Evolutionary conservation across 192 early-diverging fungal genomes (phyloP), one percentile per base, ranked within the genome.

Genomic region (Coemansia sp.): DNA sequence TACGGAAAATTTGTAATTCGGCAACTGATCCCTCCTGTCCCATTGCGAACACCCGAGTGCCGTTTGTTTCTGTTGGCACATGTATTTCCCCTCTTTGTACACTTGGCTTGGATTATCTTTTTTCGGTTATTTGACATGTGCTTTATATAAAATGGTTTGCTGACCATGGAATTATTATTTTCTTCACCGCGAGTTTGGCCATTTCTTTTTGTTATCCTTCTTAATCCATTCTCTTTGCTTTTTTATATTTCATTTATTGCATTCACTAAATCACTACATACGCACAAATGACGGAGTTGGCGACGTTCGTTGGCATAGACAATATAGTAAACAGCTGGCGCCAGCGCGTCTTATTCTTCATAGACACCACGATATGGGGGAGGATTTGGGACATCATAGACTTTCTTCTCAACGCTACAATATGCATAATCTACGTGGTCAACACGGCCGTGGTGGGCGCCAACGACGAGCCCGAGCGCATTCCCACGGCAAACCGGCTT

Each of bases 281-380:
- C 32, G 20, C 15, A 59, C 0, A n/a, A n/a, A 70, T 72, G 77
- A 63, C 72, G 9, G 72, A 80, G 58, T 69, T 74, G 46, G 77
- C 77, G 35, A 80, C 77, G 4, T 80, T 80, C 71, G 68, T 80
- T 15, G 65, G 68, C 1, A 56, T 80, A 22, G 77, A 80, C 62
- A 80, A 59, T 22, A 57, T 80, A 23, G 77, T 80, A 46, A 80
- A 80, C 23, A 71, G 79, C 23, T 81, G 79, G 79, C 70, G 79
- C 9, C 71, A 79, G 54, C 65, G 70, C 2, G 61, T 75, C 14
- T 41, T 74, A 10, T 83, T 79, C 49, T 73, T 66, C 45, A 66
- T 83, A 4, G 82, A 83, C 58, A 79, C 73, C 2, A 73, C 70
- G 9, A 52, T 73, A 25, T 74, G 73, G 74, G 82, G 82, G 5